Evolutionary conservation across 306 rosid genomes (phyloP).

Genomic region (Comarum palustre): DNA sequence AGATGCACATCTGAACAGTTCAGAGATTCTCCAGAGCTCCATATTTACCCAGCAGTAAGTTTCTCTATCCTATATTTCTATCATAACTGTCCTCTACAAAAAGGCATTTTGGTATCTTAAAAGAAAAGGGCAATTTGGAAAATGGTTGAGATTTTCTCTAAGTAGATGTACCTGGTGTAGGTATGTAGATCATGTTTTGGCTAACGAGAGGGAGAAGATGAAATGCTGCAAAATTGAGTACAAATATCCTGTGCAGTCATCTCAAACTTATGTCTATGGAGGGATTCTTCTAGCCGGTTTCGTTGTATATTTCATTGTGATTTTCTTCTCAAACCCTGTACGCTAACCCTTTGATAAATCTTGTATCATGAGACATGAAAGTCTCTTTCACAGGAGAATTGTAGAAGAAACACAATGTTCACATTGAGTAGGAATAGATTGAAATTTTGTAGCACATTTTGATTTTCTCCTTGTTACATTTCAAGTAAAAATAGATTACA

Average conservation of each 20-base stretch:
- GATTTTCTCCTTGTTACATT: too few species aligned
- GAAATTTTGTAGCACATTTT: constrained; percentile 2
- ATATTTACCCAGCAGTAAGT: constrained; percentile 86
- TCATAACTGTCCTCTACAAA: neutral
- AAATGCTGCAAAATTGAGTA: constrained; percentile 79
- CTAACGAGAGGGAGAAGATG: constrained; percentile 75
- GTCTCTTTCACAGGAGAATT: constrained; percentile 26
- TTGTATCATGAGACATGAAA: constrained; percentile 26
- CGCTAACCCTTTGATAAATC: constrained; percentile 41
- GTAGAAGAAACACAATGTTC: constrained; percentile 12
- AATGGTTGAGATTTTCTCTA: too few species aligned
- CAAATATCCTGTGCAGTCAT: constrained; percentile 74
- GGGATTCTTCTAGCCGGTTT: constrained; percentile 91
- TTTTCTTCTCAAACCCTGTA: constrained; percentile 79
- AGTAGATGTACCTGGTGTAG: constrained; percentile 53
- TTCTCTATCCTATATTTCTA: neutral
- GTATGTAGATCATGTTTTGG: constrained; percentile 75
- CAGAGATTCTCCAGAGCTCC: constrained; percentile 88
- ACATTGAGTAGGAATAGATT: neutral
- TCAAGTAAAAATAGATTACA: too few species aligned
- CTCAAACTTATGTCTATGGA: constrained; percentile 81
- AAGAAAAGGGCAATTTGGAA: neutral
- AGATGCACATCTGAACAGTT: constrained; percentile 83
- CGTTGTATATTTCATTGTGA: constrained; percentile 81
- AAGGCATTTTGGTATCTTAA: too few species aligned